phyloP scores from a whole-genome alignment of 805 yeast species.

The Geotrichum ghanense region DNA sequence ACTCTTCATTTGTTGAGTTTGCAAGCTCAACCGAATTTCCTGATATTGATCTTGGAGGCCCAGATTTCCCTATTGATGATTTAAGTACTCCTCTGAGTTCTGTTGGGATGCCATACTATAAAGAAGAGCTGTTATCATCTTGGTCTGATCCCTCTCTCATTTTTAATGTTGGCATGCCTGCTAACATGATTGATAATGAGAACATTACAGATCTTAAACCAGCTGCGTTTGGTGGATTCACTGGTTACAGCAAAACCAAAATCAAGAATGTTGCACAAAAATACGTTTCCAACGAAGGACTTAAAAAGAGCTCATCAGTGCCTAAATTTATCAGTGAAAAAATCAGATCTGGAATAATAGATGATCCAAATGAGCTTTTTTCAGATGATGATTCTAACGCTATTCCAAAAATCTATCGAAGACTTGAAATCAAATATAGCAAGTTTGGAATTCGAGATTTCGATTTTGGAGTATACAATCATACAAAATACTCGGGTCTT shows the following conservation, averaged over 20 bases:
- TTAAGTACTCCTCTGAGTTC: constrained; percentile 44
- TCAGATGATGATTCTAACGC: constrained; percentile 12
- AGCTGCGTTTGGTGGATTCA: constrained; percentile 29
- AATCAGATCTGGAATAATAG: constrained; percentile 22
- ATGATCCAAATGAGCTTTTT: constrained; percentile 19
- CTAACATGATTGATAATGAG: constrained; percentile 40
- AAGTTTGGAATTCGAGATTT: constrained; percentile 90
- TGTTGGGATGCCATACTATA: constrained; percentile 82
- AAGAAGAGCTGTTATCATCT: constrained; percentile 62
- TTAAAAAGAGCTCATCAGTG: constrained; percentile 24
- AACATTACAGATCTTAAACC: constrained; percentile 30
- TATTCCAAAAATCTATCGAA: constrained; percentile 66
- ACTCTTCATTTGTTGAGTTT: constrained; percentile 32
- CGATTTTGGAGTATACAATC: constrained; percentile 77
- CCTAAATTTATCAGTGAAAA: constrained; percentile 53
- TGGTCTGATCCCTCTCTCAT: constrained; percentile 53
- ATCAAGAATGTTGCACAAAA: constrained; percentile 35
- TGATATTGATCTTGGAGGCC: constrained; percentile 24
- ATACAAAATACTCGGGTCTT: constrained; percentile 66
- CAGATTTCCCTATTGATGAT: constrained; percentile 32
- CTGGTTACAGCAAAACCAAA: constrained; percentile 50
- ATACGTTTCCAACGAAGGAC: constrained; percentile 15
- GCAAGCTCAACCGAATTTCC: constrained; percentile 47
- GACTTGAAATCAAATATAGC: constrained; percentile 69
- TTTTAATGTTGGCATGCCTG: constrained; percentile 54